Evolutionary conservation across 2,329 filamentous ascomycete species (phyloP).

Genomic region (Xylaria sp.): DNA sequence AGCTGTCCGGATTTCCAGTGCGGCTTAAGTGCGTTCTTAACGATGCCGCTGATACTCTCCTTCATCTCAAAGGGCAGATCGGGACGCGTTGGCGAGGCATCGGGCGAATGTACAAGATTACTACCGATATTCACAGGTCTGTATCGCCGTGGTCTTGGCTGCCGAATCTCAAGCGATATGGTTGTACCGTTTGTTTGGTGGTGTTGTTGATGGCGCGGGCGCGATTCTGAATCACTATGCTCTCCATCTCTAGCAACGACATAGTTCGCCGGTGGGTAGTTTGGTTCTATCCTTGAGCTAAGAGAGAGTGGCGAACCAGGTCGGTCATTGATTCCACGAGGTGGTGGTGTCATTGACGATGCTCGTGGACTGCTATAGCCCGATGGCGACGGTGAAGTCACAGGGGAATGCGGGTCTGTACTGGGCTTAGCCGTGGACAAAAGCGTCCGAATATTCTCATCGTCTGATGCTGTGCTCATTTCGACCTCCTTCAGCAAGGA

Average conservation of each 20-base stretch:
- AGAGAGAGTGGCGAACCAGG: slow-evolving; percentile 74
- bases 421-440: slow-evolving; percentile 51
- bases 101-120: slow-evolving; percentile 61
- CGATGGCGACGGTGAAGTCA: slow-evolving; percentile 71
- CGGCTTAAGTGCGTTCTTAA: slow-evolving; percentile 83
- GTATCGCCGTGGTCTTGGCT: slow-evolving; percentile 62
- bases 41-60: slow-evolving; percentile 87
- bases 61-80: slow-evolving; percentile 83
- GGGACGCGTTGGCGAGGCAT: slow-evolving; percentile 74
- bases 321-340: slow-evolving; percentile 68
- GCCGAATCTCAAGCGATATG: slow-evolving; percentile 60
- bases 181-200: slow-evolving; percentile 48
- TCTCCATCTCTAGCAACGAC: slow-evolving; percentile 66
- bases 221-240: slow-evolving; percentile 58
- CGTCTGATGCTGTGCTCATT: slow-evolving; percentile 67
- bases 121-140: slow-evolving; percentile 55
- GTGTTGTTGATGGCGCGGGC: slow-evolving; percentile 49
- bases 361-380: slow-evolving; percentile 75
- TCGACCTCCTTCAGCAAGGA: slow-evolving; percentile 91
- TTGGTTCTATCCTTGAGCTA: slow-evolving; percentile 77
- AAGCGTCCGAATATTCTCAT: slow-evolving; percentile 60
- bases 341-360: slow-evolving; percentile 75
- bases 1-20: slow-evolving; percentile 83
- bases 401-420: slow-evolving; percentile 68
- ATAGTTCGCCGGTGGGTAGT: slow-evolving; percentile 79